phyloP scores from a whole-genome alignment of 176 grass and related monocot species.

The Areca catechu region DNA sequence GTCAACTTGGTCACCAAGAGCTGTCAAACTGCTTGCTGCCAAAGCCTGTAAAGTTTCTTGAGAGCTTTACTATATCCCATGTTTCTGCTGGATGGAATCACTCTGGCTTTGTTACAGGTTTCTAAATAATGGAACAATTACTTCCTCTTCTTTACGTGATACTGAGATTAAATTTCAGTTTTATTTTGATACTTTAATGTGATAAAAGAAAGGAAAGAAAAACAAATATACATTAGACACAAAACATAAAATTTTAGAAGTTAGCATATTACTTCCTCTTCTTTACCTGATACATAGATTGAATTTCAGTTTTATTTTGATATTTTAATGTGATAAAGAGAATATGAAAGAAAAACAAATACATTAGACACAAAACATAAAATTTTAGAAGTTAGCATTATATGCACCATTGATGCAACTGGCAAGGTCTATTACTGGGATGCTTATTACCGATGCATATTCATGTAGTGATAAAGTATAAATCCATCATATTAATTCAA shows the following conservation, averaged over 20 bases:
- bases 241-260: too few species aligned
- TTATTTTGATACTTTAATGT: neutral
- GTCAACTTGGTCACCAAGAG: slow-evolving; percentile 80
- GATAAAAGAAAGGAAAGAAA: too few species aligned
- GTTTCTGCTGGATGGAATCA: slow-evolving; percentile 97
- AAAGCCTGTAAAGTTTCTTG: slow-evolving; percentile 52
- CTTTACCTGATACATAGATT: neutral
- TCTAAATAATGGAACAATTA: slow-evolving; percentile 18
- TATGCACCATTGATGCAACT: too few species aligned
- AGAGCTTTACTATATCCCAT: slow-evolving; percentile 39
- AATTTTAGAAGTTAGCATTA: too few species aligned
- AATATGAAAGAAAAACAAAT: too few species aligned
- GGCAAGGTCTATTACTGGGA: too few species aligned
- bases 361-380: too few species aligned
- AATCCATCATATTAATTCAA: too few species aligned
- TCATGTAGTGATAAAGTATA: too few species aligned
- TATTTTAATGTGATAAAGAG: too few species aligned
- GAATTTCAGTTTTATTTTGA: neutral
- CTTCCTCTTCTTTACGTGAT: neutral
- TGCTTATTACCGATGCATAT: too few species aligned
- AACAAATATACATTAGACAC: too few species aligned
- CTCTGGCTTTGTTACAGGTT: slow-evolving; percentile 97
- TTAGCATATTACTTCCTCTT: neutral
- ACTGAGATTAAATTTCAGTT: neutral
- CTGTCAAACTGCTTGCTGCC: slow-evolving; percentile 37